Conservation (phyloP, 495 filamentous ascomycete genomes). For the Aspergillus asperescens region DNA sequence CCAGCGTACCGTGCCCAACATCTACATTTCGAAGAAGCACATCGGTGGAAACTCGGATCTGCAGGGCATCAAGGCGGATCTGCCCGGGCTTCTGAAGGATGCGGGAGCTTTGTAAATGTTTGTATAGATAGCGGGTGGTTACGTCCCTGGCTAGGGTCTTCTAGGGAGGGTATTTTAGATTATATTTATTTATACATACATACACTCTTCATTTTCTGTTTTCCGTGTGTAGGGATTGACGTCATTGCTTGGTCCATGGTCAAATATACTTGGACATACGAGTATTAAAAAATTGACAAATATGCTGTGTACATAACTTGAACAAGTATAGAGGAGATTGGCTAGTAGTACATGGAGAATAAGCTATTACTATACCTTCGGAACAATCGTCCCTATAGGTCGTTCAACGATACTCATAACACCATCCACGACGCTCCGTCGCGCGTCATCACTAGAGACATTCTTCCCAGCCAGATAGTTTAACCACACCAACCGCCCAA, state of each 20-base stretch:
- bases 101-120: slow-evolving; percentile 59
- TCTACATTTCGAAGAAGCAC: slow-evolving; percentile 85
- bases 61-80: slow-evolving; percentile 56
- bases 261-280: no score
- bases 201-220: no score
- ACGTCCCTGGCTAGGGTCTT: no score
- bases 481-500: slow-evolving; percentile 80
- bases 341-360: background rate
- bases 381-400: slow-evolving; percentile 78
- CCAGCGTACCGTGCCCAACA: slow-evolving; percentile 89
- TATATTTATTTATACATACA: no score
- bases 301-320: no score
- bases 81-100: slow-evolving; percentile 55
- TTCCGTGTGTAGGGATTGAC: no score
- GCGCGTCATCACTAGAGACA: slow-evolving; percentile 77
- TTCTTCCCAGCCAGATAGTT: slow-evolving; percentile 83
- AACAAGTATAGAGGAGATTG: no score
- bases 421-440: slow-evolving; percentile 79
- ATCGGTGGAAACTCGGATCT: slow-evolving; percentile 97
- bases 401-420: slow-evolving; percentile 83
- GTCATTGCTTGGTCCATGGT: no score
- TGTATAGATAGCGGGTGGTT: no score
- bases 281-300: no score
- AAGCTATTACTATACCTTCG: slow-evolving; percentile 53
- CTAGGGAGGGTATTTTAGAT: no score